Evolutionary conservation across 1,139 yeast genomes (phyloP).

Genomic region (Zygosaccharomyces sapae): DNA sequence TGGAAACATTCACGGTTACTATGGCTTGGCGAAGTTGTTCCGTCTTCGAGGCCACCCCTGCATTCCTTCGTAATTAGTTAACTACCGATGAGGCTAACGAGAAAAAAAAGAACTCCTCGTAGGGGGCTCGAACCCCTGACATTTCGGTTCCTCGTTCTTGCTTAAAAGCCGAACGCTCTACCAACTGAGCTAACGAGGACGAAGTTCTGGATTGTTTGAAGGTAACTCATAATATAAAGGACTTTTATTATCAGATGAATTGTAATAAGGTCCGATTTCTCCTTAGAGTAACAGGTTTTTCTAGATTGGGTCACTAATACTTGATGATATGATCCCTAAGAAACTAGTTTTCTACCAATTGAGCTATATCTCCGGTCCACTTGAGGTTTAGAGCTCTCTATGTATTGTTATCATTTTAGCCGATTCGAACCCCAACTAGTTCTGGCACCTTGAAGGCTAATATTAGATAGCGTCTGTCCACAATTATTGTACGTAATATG

Average conservation of each 20-base stretch:
- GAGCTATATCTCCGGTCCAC: constrained; percentile 20
- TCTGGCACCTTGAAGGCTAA: too few relatives aligned
- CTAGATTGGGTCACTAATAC: constrained; percentile 41
- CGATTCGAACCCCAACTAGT: too few relatives aligned
- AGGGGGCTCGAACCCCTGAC: constrained; percentile 36
- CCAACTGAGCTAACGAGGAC: background rate
- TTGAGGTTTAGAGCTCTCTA: constrained; percentile 17
- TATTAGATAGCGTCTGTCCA: too few relatives aligned
- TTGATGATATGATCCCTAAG: constrained; percentile 33
- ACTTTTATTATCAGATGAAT: too few relatives aligned
- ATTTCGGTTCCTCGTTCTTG: constrained; percentile 19
- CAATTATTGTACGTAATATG: too few relatives aligned
- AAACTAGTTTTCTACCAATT: constrained; percentile 37
- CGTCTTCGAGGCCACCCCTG: background rate
- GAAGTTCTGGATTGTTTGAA: background rate
- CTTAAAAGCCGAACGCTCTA: background rate
- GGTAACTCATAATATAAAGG: too few relatives aligned
- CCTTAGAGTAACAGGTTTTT: constrained; percentile 25
- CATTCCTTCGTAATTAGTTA: too few relatives aligned
- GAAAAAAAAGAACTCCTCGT: constrained; percentile 28
- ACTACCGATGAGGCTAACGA: too few relatives aligned
- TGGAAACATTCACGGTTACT: too few relatives aligned
- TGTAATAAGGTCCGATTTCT: background rate
- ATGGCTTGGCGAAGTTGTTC: background rate
- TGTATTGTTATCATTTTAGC: background rate